These are phyloP conservation scores for Pythium grandisporangium DNA, from an alignment of 352 stramenopile genomes.

Conservation along the genomic window DNA sequence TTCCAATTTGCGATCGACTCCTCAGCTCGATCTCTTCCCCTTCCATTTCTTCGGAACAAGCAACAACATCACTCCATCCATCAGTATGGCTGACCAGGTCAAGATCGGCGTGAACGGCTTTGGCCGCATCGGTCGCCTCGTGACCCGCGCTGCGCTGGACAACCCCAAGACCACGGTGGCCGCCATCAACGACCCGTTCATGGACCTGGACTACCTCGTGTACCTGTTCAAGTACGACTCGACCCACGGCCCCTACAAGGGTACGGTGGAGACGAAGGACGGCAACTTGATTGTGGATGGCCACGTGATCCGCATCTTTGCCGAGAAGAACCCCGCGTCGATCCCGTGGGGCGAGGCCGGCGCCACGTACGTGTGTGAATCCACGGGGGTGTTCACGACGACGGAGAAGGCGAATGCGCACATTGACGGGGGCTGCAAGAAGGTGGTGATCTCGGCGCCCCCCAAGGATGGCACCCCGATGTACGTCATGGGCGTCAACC, in stretches of 20 bases:
- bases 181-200: constrained; percentile 53
- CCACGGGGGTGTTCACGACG: constrained; percentile 93
- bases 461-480: constrained; percentile 91
- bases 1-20: constrained; percentile 24
- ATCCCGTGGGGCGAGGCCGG: constrained; percentile 75
- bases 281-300: constrained; percentile 62
- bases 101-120: constrained; percentile 50
- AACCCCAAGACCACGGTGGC: constrained; percentile 45
- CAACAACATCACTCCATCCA: no score
- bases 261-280: constrained; percentile 82
- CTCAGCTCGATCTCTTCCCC: constrained; percentile 4
- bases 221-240: constrained; percentile 98
- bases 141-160: constrained; percentile 27
- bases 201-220: constrained; percentile 54
- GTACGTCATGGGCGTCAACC: constrained; percentile 96
- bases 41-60: no score
- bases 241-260: constrained; percentile 88
- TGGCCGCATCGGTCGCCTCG: constrained; percentile 44
- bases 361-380: constrained; percentile 94
- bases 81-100: constrained; percentile 25
- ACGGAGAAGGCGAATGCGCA: constrained; percentile 79
- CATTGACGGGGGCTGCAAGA: constrained; percentile 90
- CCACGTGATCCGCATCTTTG: constrained; percentile 33
- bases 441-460: constrained; percentile 96
- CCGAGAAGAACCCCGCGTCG: constrained; percentile 36